A percentile compares a stretch with the other conserved stretches of the same genome.
Evolutionary conservation across 2,329 filamentous ascomycete genomes (phyloP).

Genomic region (Neobulgaria alba): DNA sequence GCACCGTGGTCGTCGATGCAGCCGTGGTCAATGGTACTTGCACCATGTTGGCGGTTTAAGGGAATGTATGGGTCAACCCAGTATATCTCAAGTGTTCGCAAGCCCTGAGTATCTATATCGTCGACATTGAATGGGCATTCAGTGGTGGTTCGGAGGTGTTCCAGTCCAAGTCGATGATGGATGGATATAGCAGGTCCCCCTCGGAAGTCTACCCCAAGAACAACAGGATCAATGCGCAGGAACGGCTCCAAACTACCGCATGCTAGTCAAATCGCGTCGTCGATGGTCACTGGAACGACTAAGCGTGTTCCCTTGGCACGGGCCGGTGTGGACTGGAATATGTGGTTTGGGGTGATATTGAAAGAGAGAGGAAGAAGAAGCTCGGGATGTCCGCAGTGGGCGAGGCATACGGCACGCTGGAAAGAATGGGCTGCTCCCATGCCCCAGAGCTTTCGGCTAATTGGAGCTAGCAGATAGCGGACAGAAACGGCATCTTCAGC

Average conservation of each 20-base stretch:
- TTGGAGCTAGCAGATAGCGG: background rate
- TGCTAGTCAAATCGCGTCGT: background rate
- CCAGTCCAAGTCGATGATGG: slow-evolving; percentile 9
- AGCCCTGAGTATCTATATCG: slow-evolving; percentile 13
- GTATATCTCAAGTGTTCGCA: background rate
- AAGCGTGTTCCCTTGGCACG: too few relatives aligned
- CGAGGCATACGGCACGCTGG: too few relatives aligned
- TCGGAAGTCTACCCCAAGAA: slow-evolving; percentile 7
- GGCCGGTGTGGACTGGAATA: too few relatives aligned
- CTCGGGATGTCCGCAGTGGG: too few relatives aligned
- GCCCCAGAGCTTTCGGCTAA: background rate
- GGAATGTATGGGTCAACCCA: background rate
- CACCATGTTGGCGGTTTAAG: slow-evolving; percentile 22
- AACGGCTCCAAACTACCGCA: background rate
- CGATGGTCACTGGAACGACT: too few relatives aligned
- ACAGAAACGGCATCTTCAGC: background rate
- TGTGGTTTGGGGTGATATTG: too few relatives aligned
- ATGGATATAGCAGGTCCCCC: slow-evolving; percentile 7
- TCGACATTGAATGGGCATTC: slow-evolving; percentile 21
- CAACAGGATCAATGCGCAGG: slow-evolving; percentile 7
- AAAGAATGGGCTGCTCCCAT: background rate
- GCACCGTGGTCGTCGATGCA: slow-evolving; percentile 23
- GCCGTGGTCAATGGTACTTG: slow-evolving; percentile 24
- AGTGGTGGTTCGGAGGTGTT: slow-evolving; percentile 3
- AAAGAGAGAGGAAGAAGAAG: too few relatives aligned